A percentile compares a stretch with the other conserved stretches of the same genome.
Conservation (phyloP, 2,329 filamentous ascomycete species). For the Cordyceps militaris region DNA sequence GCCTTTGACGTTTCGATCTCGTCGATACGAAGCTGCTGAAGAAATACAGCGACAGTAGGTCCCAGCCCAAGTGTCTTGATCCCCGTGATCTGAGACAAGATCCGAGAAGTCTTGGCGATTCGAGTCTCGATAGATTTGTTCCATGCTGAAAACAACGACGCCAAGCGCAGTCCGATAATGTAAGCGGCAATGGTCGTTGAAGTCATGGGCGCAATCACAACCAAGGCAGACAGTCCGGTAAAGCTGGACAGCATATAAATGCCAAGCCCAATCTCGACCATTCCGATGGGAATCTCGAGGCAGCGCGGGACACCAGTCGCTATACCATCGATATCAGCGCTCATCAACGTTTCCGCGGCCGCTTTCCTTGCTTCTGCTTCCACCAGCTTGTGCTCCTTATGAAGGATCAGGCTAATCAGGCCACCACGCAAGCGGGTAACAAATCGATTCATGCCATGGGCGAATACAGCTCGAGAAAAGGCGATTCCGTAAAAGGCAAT, state of each 20-base stretch:
- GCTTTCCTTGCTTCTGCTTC: slow-evolving; percentile 23
- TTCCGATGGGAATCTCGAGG: background rate
- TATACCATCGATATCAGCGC: background rate
- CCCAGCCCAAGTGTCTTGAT: slow-evolving; percentile 6
- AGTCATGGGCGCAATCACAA: background rate
- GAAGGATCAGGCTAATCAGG: slow-evolving; percentile 38
- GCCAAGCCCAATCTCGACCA: background rate
- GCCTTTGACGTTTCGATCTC: background rate
- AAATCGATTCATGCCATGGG: slow-evolving; percentile 15
- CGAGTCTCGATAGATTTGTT: background rate
- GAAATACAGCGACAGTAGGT: background rate
- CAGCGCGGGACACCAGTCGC: background rate
- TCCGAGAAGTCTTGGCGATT: background rate
- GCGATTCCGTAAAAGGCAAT: background rate
- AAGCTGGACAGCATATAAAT: background rate
- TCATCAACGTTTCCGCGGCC: slow-evolving; percentile 2
- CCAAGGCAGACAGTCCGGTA: background rate
- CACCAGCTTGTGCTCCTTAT: slow-evolving; percentile 31
- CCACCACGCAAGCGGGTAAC: slow-evolving; percentile 26
- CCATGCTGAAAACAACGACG: background rate
- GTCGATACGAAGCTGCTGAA: background rate
- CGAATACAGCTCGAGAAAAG: background rate
- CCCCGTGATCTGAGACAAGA: background rate
- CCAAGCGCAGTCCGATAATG: background rate
- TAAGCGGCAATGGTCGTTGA: background rate